Evolutionary conservation across 129 eudicot species (phyloP).

Genomic region (Centrapalus pauciflorus): DNA sequence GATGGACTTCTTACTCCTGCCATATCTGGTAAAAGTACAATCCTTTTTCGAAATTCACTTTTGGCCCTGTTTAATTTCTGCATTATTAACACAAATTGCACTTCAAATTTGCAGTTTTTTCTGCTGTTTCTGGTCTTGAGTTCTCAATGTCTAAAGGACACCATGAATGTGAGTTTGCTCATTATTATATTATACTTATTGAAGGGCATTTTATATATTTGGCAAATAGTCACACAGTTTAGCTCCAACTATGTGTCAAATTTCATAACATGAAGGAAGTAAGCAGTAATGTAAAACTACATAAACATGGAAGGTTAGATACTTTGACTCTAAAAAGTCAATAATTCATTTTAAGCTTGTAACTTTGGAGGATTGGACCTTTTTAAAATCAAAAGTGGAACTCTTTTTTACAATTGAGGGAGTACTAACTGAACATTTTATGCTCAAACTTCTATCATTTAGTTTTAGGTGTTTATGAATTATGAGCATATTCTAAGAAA

Average conservation of each 20-base stretch:
- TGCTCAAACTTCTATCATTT: not conserved
- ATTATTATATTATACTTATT: not conserved
- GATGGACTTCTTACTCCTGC: slow-evolving; percentile 85
- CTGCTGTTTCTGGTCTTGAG: slow-evolving; percentile 92
- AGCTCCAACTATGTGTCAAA: not conserved
- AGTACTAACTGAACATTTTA: not conserved
- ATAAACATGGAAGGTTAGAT: no score
- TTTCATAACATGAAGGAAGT: not conserved
- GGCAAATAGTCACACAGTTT: not conserved
- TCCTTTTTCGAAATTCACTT: not conserved
- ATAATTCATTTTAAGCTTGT: not conserved
- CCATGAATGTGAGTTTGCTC: slow-evolving; percentile 66
- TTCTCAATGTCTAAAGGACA: slow-evolving; percentile 64
- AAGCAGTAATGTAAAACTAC: not conserved
- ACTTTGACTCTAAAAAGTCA: not conserved
- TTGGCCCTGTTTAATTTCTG: not conserved
- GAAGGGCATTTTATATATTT: not conserved
- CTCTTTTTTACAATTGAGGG: not conserved
- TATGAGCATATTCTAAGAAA: slow-evolving; percentile 9
- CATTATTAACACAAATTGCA: not conserved
- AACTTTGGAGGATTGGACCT: not conserved
- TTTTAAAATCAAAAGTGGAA: not conserved
- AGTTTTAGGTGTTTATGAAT: not conserved
- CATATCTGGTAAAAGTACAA: slow-evolving; percentile 48
- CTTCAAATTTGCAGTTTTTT: slow-evolving; percentile 47